Conservation (phyloP, 805 yeast genomes). For the Lachancea mirantina region DNA sequence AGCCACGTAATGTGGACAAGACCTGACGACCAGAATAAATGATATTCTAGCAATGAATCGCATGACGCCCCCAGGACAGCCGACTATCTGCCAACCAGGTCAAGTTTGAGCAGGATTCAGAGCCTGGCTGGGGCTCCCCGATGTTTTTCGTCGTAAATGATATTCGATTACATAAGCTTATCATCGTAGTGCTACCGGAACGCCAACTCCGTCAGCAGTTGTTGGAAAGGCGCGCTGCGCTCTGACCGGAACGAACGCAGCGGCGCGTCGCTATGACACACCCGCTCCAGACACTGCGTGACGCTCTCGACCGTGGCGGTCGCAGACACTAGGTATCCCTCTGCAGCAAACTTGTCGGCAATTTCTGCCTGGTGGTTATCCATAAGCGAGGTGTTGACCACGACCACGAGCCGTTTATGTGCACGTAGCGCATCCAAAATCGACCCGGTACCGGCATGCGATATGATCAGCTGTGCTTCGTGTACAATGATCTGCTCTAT, state of each 20-base stretch:
- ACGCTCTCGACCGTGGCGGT: no score
- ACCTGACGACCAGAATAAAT: no score
- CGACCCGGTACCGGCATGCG: conserved; percentile 93
- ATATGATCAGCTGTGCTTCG: conserved; percentile 53
- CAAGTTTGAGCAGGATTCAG: no score
- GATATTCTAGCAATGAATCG: no score
- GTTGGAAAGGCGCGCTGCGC: conserved; percentile 14
- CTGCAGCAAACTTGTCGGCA: conserved; percentile 45
- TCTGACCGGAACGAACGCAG: conserved; percentile 10
- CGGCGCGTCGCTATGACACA: conserved; percentile 8
- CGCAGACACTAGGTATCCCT: conserved; percentile 27
- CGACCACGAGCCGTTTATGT: conserved; percentile 54
- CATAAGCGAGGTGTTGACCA: conserved; percentile 67
- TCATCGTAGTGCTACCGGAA: conserved; percentile 2
- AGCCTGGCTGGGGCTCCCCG: no score
- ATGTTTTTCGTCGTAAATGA: no score
- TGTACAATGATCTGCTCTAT: conserved; percentile 35
- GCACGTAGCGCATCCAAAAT: conserved; percentile 67
- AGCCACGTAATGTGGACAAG: no score
- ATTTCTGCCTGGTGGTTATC: conserved; percentile 81
- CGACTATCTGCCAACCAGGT: no score
- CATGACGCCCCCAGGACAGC: no score
- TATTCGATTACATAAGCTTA: no score
- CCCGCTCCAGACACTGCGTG: conserved; percentile 8
- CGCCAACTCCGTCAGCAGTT: conserved; percentile 7